Conservation (phyloP, 2,329 filamentous ascomycete genomes). For the Fusarium subtropicale region DNA sequence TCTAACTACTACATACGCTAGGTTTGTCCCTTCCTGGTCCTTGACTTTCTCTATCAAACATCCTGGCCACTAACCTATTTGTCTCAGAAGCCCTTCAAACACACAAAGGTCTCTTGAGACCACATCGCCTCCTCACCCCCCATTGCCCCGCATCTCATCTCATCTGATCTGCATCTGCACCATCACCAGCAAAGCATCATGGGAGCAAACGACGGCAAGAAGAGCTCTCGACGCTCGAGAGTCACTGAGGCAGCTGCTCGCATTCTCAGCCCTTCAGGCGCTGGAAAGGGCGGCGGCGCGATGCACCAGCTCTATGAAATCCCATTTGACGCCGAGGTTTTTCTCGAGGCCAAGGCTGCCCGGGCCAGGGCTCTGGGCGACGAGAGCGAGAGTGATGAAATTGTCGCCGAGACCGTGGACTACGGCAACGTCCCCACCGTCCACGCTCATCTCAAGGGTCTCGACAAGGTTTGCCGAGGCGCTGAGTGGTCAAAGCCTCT, state of each 20-base stretch:
- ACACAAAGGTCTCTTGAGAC: conserved; percentile 6
- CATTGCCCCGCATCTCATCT: conserved; percentile 20
- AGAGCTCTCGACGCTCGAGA: conserved; percentile 6
- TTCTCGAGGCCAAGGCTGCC: conserved; percentile 20
- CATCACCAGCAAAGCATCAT: background rate
- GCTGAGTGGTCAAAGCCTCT: conserved; percentile 34
- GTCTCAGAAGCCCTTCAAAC: background rate
- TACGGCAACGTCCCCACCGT: conserved; percentile 19
- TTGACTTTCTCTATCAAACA: background rate
- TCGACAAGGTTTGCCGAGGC: conserved; percentile 28
- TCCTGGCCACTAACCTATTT: conserved; percentile 7
- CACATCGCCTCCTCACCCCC: conserved; percentile 4
- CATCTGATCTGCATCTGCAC: background rate
- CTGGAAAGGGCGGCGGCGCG: conserved; percentile 6
- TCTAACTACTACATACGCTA: conserved; percentile 20
- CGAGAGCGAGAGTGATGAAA: conserved; percentile 27
- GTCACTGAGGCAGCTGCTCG: conserved; percentile 10
- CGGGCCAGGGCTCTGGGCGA: conserved; percentile 15
- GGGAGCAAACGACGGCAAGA: conserved; percentile 31
- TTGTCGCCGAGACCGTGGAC: conserved; percentile 7
- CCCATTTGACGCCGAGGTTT: conserved; percentile 29
- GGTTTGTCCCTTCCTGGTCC: conserved; percentile 4
- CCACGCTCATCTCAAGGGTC: conserved; percentile 24
- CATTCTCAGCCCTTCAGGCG: conserved; percentile 3
- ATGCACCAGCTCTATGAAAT: conserved; percentile 29